Evolutionary conservation across 495 filamentous ascomycete species (phyloP), one percentile per base, ranked within the genome.

Genomic region (Cladorrhinum samala): DNA sequence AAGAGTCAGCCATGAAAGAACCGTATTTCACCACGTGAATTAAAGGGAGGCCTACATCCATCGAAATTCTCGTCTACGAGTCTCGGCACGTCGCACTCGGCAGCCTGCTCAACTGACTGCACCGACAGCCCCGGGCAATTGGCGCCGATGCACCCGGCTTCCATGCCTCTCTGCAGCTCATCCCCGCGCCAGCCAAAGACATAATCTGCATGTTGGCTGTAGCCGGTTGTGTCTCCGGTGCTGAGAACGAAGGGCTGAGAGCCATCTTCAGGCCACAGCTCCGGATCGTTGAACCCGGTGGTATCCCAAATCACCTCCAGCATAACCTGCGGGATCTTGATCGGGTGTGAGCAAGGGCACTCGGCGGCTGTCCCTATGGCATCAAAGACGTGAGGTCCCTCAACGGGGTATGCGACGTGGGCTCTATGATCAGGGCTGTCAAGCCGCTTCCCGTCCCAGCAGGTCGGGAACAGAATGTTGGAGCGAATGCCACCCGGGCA

Each of bases 391-490:
- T 56, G 53, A 0, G 57, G 49, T 69, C 71, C 33, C 82, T 85
- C 19, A 68, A 87, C 18, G 1, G 83, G 82, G 54, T 80, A 84
- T 3, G 71, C 62, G 59, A 85, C 73, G 61, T 86, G 83, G 13
- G 72, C 70, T 66, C 77, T 76, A 62, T 84, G 78, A 64, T 81
- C 71, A 0, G 66, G 47, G 3, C 67, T 68, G 60, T 82, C 75
- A 47, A 80, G 77, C 21, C 84, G 72, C 37, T 60, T 72, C 19
- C 84, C 83, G 61, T 89, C 82, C 83, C 84, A 89, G 75, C 86
- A 45, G 13, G 42, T 45, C 3, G 42, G 42, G 19, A 17, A 45
- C 3, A 45, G 17, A 5, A 45, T 23, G 21, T 45, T 45, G 6
- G 13, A 17, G 6, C 42, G 16, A 23, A 45, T 45, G 57, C 60